Evolutionary conservation across 2,329 filamentous ascomycete genomes (phyloP).

Genomic region (Aspergillus candidus): DNA sequence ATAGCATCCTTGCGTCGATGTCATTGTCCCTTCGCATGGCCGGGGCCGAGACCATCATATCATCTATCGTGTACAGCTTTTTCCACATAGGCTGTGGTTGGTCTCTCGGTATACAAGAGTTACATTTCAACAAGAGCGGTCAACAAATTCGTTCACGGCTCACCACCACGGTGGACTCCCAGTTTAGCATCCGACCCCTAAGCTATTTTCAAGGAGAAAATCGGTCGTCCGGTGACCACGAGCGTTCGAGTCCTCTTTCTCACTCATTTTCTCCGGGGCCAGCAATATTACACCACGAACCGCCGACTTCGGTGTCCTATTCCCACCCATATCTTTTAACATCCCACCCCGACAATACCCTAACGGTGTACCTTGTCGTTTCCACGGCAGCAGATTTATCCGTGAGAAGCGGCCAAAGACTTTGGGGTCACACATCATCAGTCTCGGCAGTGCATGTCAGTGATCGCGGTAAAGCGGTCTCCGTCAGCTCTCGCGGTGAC

Average conservation of each 20-base stretch:
- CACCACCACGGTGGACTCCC: slow-evolving; percentile 35
- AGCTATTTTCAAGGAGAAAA: slow-evolving; percentile 7
- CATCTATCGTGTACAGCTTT: slow-evolving; percentile 81
- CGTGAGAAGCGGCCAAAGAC: slow-evolving; percentile 65
- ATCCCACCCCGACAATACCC: slow-evolving; percentile 79
- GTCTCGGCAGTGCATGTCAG: slow-evolving; percentile 82
- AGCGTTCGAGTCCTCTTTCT: slow-evolving; percentile 20
- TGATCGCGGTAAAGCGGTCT: slow-evolving; percentile 78
- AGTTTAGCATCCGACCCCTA: slow-evolving; percentile 25
- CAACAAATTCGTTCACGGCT: slow-evolving; percentile 35
- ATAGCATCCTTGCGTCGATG: slow-evolving; percentile 70
- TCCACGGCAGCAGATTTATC: slow-evolving; percentile 61
- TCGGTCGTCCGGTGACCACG: slow-evolving; percentile 11
- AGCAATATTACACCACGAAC: slow-evolving; percentile 34
- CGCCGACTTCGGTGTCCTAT: slow-evolving; percentile 62
- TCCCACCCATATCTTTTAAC: slow-evolving; percentile 80
- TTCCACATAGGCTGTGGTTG: slow-evolving; percentile 71
- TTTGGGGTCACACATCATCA: slow-evolving; percentile 89
- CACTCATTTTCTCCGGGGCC: slow-evolving; percentile 15
- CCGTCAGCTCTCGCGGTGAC: slow-evolving; percentile 73
- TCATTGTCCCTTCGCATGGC: slow-evolving; percentile 75
- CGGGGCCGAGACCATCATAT: slow-evolving; percentile 60
- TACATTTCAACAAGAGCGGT: slow-evolving; percentile 57
- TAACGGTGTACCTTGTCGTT: slow-evolving; percentile 74
- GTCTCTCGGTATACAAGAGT: slow-evolving; percentile 87